Evolutionary conservation across 306 rosid species (phyloP).

Genomic region (Quercus gilva): DNA sequence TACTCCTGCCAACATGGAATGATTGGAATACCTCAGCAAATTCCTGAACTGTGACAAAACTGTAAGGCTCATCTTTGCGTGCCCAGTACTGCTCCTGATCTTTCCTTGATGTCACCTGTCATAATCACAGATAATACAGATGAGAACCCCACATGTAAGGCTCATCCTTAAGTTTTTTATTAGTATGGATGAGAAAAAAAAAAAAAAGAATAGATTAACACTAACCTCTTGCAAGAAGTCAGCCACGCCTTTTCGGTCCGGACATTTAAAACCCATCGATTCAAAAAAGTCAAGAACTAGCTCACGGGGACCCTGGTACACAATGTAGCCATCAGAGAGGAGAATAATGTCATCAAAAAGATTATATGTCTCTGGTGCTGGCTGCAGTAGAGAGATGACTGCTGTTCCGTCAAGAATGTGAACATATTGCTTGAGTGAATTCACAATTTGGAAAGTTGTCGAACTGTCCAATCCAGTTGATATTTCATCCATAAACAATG

Average conservation of each 20-base stretch:
- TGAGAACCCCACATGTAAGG: background rate
- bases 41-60: constrained; percentile 28
- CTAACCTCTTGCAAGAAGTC: constrained; percentile 57
- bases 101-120: constrained; percentile 38
- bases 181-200: background rate
- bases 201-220: background rate
- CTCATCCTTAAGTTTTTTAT: background rate
- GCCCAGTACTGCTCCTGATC: constrained; percentile 52
- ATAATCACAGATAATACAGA: background rate
- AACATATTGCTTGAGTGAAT: constrained; percentile 35
- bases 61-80: constrained; percentile 27
- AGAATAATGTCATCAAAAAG: constrained; percentile 54
- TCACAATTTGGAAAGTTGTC: constrained; percentile 51
- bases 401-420: constrained; percentile 54
- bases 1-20: constrained; percentile 33
- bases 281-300: constrained; percentile 43
- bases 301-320: constrained; percentile 58
- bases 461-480: constrained; percentile 65
- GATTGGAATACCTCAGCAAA: constrained; percentile 38
- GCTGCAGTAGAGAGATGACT: constrained; percentile 50
- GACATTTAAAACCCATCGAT: constrained; percentile 48
- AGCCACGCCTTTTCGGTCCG: constrained; percentile 57
- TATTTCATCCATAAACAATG: constrained; percentile 55
- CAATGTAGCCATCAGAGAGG: constrained; percentile 51
- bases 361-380: constrained; percentile 60